Conservation (phyloP, 306 rosid genomes). For the Begonia masoniana region DNA sequence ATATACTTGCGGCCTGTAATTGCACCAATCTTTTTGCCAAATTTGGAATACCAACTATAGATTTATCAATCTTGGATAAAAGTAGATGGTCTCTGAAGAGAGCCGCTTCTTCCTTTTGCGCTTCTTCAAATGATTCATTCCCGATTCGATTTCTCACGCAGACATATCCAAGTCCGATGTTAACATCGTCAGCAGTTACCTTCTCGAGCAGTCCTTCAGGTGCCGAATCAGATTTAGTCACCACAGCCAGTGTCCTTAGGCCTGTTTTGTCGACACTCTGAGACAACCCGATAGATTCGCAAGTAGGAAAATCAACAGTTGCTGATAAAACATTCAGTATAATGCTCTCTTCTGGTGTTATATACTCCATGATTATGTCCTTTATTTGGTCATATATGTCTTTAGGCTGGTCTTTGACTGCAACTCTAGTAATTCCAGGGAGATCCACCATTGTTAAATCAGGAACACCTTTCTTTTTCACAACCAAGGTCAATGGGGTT, state of each 20-base stretch:
- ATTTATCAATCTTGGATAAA: slow-evolving; percentile 26
- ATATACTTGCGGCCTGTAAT: slow-evolving; percentile 22
- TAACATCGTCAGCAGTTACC: slow-evolving; percentile 36
- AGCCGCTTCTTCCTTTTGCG: slow-evolving; percentile 13
- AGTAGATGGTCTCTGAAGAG: slow-evolving; percentile 17
- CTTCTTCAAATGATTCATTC: slow-evolving; percentile 31
- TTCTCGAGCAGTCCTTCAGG: slow-evolving; percentile 47
- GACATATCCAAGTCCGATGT: slow-evolving; percentile 42
- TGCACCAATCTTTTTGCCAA: slow-evolving; percentile 38
- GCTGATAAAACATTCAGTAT: slow-evolving; percentile 46
- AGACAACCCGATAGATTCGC: slow-evolving; percentile 46
- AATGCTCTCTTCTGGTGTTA: slow-evolving; percentile 35
- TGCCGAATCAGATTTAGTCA: slow-evolving; percentile 35
- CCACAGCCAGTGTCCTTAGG: slow-evolving; percentile 33
- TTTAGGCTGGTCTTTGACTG: slow-evolving; percentile 42
- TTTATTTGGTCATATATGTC: slow-evolving; percentile 40
- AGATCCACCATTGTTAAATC: slow-evolving; percentile 49
- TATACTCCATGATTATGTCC: slow-evolving; percentile 44
- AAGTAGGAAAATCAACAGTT: slow-evolving; percentile 37
- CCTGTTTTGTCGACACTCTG: slow-evolving; percentile 36
- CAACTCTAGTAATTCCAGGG: slow-evolving; percentile 43
- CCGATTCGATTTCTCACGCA: slow-evolving; percentile 37
- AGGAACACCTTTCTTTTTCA: slow-evolving; percentile 42
- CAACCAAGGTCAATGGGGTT: slow-evolving; percentile 30
- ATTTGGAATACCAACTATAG: slow-evolving; percentile 31